Evolutionary conservation across 306 rosid species (phyloP).

Genomic region (Albizia julibrissin): DNA sequence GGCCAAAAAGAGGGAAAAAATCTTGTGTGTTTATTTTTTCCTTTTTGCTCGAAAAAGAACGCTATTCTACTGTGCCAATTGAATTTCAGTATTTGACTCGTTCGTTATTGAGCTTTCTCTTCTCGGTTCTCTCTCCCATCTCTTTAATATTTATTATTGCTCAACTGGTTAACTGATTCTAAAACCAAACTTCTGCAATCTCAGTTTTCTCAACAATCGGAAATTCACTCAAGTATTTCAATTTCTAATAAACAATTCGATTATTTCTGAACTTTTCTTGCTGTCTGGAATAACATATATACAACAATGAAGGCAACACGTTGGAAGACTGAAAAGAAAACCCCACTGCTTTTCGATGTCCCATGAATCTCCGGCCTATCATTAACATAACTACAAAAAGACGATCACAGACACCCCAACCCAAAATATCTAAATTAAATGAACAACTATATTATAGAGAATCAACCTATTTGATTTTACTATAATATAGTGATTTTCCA

Average conservation of each 20-base stretch:
- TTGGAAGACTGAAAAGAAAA: conserved; percentile 3
- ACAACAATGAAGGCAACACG: background rate
- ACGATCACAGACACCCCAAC: background rate
- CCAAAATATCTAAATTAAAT: background rate
- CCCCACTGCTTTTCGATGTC: conserved; percentile 2
- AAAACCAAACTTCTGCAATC: conserved; percentile 4
- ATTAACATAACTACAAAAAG: background rate
- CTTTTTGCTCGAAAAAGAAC: background rate
- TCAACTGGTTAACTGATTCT: conserved; percentile 2
- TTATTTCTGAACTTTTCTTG: background rate
- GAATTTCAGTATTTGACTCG: conserved; percentile 9
- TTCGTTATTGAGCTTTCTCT: conserved; percentile 10
- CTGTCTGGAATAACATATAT: background rate
- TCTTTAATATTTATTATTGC: conserved; percentile 4
- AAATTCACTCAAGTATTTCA: background rate
- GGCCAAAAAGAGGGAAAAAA: background rate
- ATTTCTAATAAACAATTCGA: too few species aligned
- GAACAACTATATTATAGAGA: background rate
- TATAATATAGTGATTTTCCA: background rate
- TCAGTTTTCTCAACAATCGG: conserved; percentile 2
- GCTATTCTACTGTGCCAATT: background rate
- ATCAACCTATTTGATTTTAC: background rate
- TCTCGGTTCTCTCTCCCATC: background rate
- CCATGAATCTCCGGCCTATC: background rate
- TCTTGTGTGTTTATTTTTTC: accelerated